These are phyloP conservation scores for Xanthoconium separans DNA, from an alignment of 1,284 basidiomycete genomes.

Conservation along the genomic window DNA sequence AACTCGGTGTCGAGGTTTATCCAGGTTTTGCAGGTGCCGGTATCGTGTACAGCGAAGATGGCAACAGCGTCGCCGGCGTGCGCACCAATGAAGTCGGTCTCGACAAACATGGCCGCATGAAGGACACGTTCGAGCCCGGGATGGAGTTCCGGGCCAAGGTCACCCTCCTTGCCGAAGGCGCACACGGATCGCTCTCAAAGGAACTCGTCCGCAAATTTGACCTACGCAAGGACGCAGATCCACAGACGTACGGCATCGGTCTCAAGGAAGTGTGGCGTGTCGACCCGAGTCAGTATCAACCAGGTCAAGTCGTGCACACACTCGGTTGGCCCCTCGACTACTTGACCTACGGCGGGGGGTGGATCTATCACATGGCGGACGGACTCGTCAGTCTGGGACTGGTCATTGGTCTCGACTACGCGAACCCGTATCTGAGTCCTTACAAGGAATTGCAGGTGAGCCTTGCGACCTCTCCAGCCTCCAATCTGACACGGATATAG, in stretches of 20 bases:
- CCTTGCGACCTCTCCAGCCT: neutral
- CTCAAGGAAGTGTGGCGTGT: constrained; percentile 99
- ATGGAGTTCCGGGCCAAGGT: constrained; percentile 96
- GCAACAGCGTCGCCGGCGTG: constrained; percentile 76
- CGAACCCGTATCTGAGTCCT: constrained; percentile 92
- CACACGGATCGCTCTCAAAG: constrained; percentile 91
- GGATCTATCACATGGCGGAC: constrained; percentile 95
- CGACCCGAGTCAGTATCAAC: constrained; percentile 70
- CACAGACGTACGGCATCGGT: constrained; percentile 96
- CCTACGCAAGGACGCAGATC: constrained; percentile 77
- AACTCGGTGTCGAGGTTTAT: constrained; percentile 94
- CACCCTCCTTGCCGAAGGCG: constrained; percentile 95
- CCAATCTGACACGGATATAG: constrained; percentile 39
- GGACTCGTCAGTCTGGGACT: constrained; percentile 90
- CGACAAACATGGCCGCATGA: constrained; percentile 76
- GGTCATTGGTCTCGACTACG: constrained; percentile 93
- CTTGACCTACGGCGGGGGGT: constrained; percentile 91
- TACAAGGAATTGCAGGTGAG: constrained; percentile 90
- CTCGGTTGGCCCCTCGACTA: constrained; percentile 91
- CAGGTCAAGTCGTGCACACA: constrained; percentile 90
- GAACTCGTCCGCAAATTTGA: constrained; percentile 78
- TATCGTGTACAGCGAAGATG: constrained; percentile 72
- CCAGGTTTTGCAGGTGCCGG: constrained; percentile 94
- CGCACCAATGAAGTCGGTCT: constrained; percentile 95
- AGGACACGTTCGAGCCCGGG: constrained; percentile 92